Conservation (phyloP, 768 basidiomycete species). For the Phylloporus arenicola region DNA sequence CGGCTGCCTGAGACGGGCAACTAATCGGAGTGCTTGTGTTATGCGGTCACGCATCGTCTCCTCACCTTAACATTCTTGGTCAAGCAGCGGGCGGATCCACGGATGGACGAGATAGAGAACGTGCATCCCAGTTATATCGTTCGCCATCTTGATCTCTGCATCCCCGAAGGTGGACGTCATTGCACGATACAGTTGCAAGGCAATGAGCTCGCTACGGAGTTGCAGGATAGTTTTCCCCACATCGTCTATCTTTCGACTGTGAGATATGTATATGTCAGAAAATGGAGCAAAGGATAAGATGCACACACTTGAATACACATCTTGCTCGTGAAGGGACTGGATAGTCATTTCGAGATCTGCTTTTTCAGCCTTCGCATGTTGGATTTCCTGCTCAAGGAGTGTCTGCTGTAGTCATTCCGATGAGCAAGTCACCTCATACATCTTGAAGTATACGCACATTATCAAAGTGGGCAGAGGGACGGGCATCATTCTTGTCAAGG, state of each 20-base stretch:
- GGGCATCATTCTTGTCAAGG: not conserved
- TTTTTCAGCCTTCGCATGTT: not conserved
- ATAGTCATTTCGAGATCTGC: not conserved
- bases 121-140: too few relatives aligned
- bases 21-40: too few relatives aligned
- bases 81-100: too few relatives aligned
- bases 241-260: not conserved
- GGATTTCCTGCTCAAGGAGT: not conserved
- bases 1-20: too few relatives aligned
- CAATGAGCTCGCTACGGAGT: not conserved
- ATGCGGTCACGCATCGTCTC: too few relatives aligned
- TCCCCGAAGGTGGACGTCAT: conserved; percentile 1
- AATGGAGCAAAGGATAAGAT: not conserved
- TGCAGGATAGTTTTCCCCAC: not conserved
- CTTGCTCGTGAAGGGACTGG: not conserved
- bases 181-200: conserved; percentile 5
- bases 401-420: too few relatives aligned
- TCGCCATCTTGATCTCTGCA: conserved; percentile 1
- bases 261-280: not conserved
- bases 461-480: conserved; percentile 1
- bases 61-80: too few relatives aligned
- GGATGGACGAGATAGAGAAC: too few relatives aligned
- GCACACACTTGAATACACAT: not conserved
- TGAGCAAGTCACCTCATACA: not conserved
- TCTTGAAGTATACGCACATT: conserved; percentile 1